A percentile compares a stretch with the other conserved stretches of the same genome.
These are phyloP conservation scores for Sugiyamaella qingdaonensis DNA, from an alignment of 805 yeast species.

Conservation along the genomic window DNA sequence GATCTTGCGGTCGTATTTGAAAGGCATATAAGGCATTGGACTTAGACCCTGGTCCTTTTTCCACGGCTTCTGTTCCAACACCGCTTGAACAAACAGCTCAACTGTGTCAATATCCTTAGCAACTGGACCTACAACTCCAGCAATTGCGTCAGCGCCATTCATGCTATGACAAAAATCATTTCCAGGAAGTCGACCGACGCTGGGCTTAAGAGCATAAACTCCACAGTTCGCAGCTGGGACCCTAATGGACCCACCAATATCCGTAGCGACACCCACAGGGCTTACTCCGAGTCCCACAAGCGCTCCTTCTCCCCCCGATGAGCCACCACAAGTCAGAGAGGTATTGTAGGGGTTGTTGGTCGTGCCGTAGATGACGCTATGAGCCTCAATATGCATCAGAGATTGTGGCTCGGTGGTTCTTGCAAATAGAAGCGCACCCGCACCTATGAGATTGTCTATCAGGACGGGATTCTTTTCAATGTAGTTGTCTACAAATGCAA, in stretches of 20 bases:
- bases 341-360: slow-evolving; percentile 7
- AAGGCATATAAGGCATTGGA: slow-evolving; percentile 49
- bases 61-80: slow-evolving; percentile 54
- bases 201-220: slow-evolving; percentile 46
- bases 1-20: slow-evolving; percentile 37
- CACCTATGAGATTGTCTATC: slow-evolving; percentile 38
- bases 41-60: slow-evolving; percentile 43
- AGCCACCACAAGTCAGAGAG: slow-evolving; percentile 43
- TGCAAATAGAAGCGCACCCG: slow-evolving; percentile 53
- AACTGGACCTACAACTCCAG: slow-evolving; percentile 42
- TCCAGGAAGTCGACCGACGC: slow-evolving; percentile 47
- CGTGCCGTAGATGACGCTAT: slow-evolving; percentile 2
- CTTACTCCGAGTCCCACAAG: slow-evolving; percentile 45
- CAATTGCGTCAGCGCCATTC: slow-evolving; percentile 46
- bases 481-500: slow-evolving; percentile 8
- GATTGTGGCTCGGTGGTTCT: slow-evolving; percentile 56
- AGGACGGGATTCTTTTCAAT: slow-evolving; percentile 5
- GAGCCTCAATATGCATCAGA: slow-evolving; percentile 35
- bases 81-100: slow-evolving; percentile 43
- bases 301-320: slow-evolving; percentile 52
- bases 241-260: slow-evolving; percentile 55
- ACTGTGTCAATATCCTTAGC: slow-evolving; percentile 48
- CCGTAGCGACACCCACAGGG: slow-evolving; percentile 53
- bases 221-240: slow-evolving; percentile 53
- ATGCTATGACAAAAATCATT: slow-evolving; percentile 38